Evolutionary conservation across 768 basidiomycete genomes (phyloP), one percentile per base, ranked within the genome.

Genomic region (Pleurotus pulmonarius): DNA sequence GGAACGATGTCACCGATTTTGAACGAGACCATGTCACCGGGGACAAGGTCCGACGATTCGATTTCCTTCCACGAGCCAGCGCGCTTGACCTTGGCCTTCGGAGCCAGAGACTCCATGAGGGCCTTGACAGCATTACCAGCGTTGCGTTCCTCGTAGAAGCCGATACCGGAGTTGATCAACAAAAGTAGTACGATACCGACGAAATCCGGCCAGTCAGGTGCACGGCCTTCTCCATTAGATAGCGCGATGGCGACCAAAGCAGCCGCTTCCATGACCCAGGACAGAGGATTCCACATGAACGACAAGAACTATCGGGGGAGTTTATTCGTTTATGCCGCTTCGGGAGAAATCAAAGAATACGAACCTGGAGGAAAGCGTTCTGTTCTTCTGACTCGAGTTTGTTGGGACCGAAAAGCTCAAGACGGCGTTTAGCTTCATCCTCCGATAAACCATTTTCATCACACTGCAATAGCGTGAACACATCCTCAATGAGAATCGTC

Each of bases 261-360:
- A 39, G 94, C 94, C 60, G 88, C 94, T 73, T 98, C 96, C 96
- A 98, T 98, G 73, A 98, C 96, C 96, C 96, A 98, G 34, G 96
- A 98, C 11, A 98, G 80, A 44, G 96, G 96, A 76, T 98, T 98
- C 96, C 96, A 98, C 96, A 98, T 98, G 83, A 98, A 98, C 69
- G 87, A 86, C 63, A 94, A 75, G 73, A 95, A 94, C 90, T 92
- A 43, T 46, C 29, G 29, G 29, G 29, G 29, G 29, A 34, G 29
- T 34, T 34, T 34, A 34, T 34, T 34, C 29, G 8, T 34, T 34
- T 34, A 34, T 8, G 29, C 29, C 9, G 29, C 29, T 34, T 34
- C 29, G 29, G 26, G 29, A 34, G 29, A 34, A 34, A 34, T 34
- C 29, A 11, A 34, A 34, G 29, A 34, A 34, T 24, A 65, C 69